phyloP scores from a whole-genome alignment of 2,329 filamentous ascomycete genomes.

The Lizonia empirigonia region DNA sequence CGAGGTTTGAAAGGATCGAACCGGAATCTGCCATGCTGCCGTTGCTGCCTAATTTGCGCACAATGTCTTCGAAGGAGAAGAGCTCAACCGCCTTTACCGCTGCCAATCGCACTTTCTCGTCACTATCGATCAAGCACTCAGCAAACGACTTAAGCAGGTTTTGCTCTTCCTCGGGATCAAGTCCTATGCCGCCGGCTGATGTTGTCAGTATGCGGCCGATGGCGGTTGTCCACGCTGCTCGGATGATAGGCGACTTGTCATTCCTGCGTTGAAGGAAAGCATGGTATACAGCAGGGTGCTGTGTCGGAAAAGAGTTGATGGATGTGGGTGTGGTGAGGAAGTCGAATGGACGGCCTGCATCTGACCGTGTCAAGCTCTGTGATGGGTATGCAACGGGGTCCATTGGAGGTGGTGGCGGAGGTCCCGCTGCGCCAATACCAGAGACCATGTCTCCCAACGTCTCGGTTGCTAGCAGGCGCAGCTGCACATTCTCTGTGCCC shows the following conservation, averaged over 20 bases:
- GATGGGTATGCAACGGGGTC: conserved; percentile 88
- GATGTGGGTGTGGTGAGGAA: conserved; percentile 83
- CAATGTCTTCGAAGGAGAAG: conserved; percentile 79
- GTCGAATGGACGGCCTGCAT: conserved; percentile 51
- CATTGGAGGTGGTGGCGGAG: conserved; percentile 71
- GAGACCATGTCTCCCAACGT: conserved; percentile 94
- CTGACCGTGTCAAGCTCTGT: conserved; percentile 58
- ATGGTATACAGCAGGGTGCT: conserved; percentile 78
- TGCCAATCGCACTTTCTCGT: conserved; percentile 88
- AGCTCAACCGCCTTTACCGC: conserved; percentile 83
- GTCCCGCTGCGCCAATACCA: conserved; percentile 89
- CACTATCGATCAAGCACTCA: conserved; percentile 82
- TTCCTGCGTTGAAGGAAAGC: conserved; percentile 83
- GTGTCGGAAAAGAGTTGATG: conserved; percentile 85
- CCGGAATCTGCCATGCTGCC: conserved; percentile 77
- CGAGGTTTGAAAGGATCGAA: conserved; percentile 80
- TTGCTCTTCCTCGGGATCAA: conserved; percentile 81
- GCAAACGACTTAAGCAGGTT: conserved; percentile 74
- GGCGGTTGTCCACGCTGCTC: conserved; percentile 83
- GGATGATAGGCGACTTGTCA: conserved; percentile 82
- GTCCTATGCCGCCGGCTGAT: conserved; percentile 84
- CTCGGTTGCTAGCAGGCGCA: conserved; percentile 87
- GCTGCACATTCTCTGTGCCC: conserved; percentile 82
- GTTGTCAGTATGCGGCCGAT: conserved; percentile 88
- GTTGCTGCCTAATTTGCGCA: conserved; percentile 77